Conservation (phyloP, 2,329 filamentous ascomycete species). For the Phialophora expanda region DNA sequence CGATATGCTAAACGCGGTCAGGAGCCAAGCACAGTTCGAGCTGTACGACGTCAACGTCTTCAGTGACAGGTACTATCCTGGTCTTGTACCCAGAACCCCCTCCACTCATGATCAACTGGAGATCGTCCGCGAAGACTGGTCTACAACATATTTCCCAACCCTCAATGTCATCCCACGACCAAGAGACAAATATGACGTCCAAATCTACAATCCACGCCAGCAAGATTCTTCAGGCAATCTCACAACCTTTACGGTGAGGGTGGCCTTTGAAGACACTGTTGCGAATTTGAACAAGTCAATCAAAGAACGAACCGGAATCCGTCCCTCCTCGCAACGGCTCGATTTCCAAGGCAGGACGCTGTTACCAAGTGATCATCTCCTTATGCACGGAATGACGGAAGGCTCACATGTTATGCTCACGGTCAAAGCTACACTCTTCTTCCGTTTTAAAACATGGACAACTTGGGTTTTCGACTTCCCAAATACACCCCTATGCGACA, state of each 20-base stretch:
- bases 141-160: background rate
- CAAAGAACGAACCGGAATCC: background rate
- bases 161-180: background rate
- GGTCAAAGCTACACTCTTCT: background rate
- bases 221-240: background rate
- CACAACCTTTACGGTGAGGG: background rate
- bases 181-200: background rate
- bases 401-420: background rate
- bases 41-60: slow-evolving; percentile 7
- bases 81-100: background rate
- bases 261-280: slow-evolving; percentile 1
- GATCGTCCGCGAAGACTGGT: background rate
- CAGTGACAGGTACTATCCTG: background rate
- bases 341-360: background rate
- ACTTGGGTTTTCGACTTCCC: background rate
- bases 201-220: background rate
- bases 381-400: background rate
- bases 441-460: background rate
- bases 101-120: background rate
- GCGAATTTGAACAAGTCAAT: background rate
- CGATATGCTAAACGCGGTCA: background rate
- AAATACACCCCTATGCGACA: background rate
- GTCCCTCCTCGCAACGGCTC: background rate
- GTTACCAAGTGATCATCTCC: background rate
- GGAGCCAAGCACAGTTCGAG: background rate